Evolutionary conservation across 129 eudicot genomes (phyloP).

Genomic region (Ambrosia artemisiifolia): DNA sequence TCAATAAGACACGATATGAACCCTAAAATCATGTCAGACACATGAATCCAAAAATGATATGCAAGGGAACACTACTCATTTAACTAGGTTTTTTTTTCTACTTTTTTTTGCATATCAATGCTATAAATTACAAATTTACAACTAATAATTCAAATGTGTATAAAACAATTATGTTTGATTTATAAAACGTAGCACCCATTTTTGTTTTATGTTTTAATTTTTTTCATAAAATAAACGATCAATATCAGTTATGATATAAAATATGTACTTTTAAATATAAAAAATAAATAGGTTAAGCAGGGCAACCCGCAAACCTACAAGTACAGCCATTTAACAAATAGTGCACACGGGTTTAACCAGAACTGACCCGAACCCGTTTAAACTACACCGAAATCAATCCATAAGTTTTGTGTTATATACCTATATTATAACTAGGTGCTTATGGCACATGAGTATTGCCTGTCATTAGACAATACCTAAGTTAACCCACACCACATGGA

Average conservation of each 20-base stretch:
- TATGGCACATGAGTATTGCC: constrained; percentile 29
- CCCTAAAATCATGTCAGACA: not conserved
- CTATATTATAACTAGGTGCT: constrained; percentile 10
- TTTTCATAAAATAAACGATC: not conserved
- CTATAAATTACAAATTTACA: not conserved
- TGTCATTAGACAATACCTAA: constrained; percentile 10
- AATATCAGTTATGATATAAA: not conserved
- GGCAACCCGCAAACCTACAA: not conserved
- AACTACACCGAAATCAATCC: not conserved
- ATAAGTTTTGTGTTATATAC: not conserved
- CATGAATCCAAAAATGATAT: not conserved
- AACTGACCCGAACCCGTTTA: not conserved
- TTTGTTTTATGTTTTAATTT: not conserved
- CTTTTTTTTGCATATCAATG: not conserved
- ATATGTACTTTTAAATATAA: not conserved
- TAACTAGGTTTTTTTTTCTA: not conserved
- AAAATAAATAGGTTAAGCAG: not conserved
- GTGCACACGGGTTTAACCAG: not conserved
- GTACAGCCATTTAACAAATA: not conserved
- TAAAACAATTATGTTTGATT: not conserved
- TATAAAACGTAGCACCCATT: not conserved
- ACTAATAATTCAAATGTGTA: not conserved
- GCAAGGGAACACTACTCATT: not conserved
- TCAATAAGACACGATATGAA: no score
- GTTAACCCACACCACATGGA: constrained; percentile 39